Conservation (phyloP, 2,329 filamentous ascomycete species). For the Colletotrichum echinochloae region DNA sequence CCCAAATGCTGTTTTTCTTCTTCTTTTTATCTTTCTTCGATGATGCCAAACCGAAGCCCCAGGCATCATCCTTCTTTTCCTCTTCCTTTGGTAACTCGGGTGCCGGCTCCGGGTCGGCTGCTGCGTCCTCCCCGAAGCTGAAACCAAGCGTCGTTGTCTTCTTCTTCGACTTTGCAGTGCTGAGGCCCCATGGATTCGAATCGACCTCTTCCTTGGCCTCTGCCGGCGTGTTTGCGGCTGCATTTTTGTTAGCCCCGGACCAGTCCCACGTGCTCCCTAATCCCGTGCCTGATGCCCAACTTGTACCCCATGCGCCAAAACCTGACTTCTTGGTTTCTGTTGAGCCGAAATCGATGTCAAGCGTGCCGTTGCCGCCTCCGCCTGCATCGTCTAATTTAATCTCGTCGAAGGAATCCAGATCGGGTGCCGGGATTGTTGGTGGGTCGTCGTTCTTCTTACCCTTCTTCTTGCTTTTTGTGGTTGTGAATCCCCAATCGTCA, state of each 20-base stretch:
- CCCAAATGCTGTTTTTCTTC: conserved; percentile 56
- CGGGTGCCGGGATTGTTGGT: conserved; percentile 46
- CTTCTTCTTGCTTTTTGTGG: conserved; percentile 66
- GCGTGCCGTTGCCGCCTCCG: conserved; percentile 55
- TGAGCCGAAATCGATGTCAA: conserved; percentile 67
- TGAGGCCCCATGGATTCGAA: conserved; percentile 63
- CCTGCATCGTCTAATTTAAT: conserved; percentile 73
- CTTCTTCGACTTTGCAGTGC: conserved; percentile 63
- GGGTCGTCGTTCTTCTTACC: conserved; percentile 58
- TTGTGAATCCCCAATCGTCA: conserved; percentile 64
- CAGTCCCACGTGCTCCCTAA: conserved; percentile 56
- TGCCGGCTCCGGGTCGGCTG: conserved; percentile 25
- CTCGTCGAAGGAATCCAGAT: conserved; percentile 68
- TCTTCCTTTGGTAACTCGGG: conserved; percentile 43
- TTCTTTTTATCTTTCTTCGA: conserved; percentile 60
- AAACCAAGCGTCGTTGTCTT: conserved; percentile 60
- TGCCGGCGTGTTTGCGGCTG: conserved; percentile 48
- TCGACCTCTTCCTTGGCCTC: conserved; percentile 57
- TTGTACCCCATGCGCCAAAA: conserved; percentile 71
- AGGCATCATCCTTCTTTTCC: conserved; percentile 53
- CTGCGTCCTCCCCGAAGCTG: conserved; percentile 54
- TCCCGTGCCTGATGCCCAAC: conserved; percentile 64
- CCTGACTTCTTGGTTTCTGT: conserved; percentile 55
- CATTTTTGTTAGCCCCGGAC: conserved; percentile 51
- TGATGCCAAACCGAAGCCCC: conserved; percentile 46